phyloP scores from a whole-genome alignment of 2,329 filamentous ascomycete genomes.

The Penicillium sp. region DNA sequence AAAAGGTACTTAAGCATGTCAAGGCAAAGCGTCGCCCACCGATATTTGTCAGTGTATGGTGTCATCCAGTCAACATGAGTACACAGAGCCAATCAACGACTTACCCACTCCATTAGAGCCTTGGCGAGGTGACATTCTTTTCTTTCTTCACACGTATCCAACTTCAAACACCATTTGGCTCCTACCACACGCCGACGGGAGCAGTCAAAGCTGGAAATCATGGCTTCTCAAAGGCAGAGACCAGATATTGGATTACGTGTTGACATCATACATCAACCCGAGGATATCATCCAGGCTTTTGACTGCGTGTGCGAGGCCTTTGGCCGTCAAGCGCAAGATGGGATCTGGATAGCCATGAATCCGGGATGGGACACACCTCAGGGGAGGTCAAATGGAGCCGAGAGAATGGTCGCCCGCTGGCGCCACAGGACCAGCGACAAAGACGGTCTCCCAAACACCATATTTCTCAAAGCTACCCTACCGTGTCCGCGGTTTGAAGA shows the following conservation, averaged over 20 bases:
- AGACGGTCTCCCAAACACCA: constrained; percentile 39
- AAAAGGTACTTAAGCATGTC: background rate
- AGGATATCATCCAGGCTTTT: constrained; percentile 8
- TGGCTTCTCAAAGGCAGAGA: background rate
- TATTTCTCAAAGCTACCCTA: constrained; percentile 56
- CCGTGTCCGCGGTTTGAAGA: constrained; percentile 11
- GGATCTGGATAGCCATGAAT: constrained; percentile 52
- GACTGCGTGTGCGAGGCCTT: constrained; percentile 34
- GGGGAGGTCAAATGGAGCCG: constrained; percentile 39
- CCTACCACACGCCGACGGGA: background rate
- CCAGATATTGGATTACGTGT: background rate
- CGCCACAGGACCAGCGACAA: constrained; percentile 38
- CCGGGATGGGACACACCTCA: constrained; percentile 54
- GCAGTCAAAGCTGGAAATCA: background rate
- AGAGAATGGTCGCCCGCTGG: constrained; percentile 45
- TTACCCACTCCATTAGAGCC: background rate
- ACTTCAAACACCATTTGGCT: background rate
- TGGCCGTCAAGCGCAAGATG: constrained; percentile 51
- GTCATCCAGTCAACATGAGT: background rate
- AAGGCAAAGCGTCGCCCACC: background rate
- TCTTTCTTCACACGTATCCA: background rate
- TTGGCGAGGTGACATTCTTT: background rate
- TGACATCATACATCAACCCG: constrained; percentile 2
- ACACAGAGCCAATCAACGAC: background rate
- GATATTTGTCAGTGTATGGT: background rate